phyloP scores from a whole-genome alignment of 169 alveolate species.

The Plasmodium fragile region DNA sequence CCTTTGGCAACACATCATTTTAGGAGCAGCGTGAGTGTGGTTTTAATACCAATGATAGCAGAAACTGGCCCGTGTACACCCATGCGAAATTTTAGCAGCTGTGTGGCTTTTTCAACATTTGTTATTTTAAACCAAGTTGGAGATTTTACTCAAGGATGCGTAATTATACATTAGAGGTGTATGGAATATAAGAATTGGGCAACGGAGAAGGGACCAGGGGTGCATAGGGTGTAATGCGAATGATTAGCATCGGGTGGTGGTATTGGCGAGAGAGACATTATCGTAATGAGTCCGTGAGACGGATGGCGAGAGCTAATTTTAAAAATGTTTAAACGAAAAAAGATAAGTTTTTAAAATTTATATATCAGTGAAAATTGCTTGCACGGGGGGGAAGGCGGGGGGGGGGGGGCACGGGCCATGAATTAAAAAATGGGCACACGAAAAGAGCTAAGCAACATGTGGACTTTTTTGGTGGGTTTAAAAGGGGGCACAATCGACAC shows the following conservation, averaged over 20 bases:
- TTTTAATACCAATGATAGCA: not conserved
- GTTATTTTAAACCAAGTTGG: not conserved
- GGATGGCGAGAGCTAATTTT: not conserved
- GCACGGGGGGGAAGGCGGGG: not conserved
- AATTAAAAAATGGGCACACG: slow-evolving; percentile 3
- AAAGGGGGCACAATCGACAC: not conserved
- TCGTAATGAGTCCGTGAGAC: not conserved
- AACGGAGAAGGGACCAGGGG: not conserved
- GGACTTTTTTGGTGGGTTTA: not conserved
- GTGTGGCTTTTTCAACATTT: not conserved
- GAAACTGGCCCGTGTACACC: not conserved
- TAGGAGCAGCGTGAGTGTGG: not conserved
- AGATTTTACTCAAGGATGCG: not conserved
- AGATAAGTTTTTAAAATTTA: slow-evolving; percentile 29
- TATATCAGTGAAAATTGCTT: slow-evolving; percentile 2
- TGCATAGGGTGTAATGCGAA: not conserved
- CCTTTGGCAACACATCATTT: not conserved
- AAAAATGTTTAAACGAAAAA: slow-evolving; percentile 33
- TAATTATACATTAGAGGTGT: not conserved
- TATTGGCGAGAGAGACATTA: not conserved
- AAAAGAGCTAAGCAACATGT: not conserved
- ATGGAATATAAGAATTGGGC: not conserved
- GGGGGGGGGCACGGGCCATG: not conserved
- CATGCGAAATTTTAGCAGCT: not conserved
- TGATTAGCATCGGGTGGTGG: not conserved